These are phyloP conservation scores for Kazachstania martiniae DNA, from an alignment of 805 yeast species.

Conservation along the genomic window DNA sequence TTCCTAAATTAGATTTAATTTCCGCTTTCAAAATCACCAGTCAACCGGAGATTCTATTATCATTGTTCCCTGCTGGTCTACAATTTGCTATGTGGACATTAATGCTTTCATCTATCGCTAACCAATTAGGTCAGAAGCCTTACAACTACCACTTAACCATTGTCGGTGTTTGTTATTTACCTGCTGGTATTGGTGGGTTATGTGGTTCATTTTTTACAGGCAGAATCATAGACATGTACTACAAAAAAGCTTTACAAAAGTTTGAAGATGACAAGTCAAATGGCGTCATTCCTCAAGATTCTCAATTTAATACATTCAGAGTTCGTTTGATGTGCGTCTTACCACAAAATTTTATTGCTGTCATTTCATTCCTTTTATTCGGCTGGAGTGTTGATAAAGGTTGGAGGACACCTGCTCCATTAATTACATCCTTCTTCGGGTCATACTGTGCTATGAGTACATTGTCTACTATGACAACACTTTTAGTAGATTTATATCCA, in stretches of 20 bases:
- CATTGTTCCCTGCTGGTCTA: constrained; percentile 48
- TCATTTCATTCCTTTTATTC: constrained; percentile 38
- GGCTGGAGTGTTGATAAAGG: constrained; percentile 63
- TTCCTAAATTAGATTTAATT: constrained; percentile 21
- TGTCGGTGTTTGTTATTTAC: constrained; percentile 61
- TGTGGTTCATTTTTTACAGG: constrained; percentile 54
- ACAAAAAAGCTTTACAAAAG: constrained; percentile 26
- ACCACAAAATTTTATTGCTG: constrained; percentile 35
- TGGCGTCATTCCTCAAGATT: constrained; percentile 17
- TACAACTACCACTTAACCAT: constrained; percentile 44
- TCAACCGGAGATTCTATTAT: constrained; percentile 36
- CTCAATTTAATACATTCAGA: constrained; percentile 40
- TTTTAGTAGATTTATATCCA: constrained; percentile 68
- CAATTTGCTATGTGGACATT: constrained; percentile 64
- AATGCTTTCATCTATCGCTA: constrained; percentile 51
- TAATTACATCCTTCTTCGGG: constrained; percentile 47
- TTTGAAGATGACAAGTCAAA: constrained; percentile 13
- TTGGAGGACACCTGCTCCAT: constrained; percentile 40
- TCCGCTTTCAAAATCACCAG: constrained; percentile 36
- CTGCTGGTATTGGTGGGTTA: constrained; percentile 63
- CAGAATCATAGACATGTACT: constrained; percentile 40
- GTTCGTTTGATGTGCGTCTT: constrained; percentile 40
- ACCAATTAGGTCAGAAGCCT: constrained; percentile 34
- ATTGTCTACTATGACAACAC: constrained; percentile 46
- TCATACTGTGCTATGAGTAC: constrained; percentile 48